Percentiles rank a stretch among this genome's conserved stretches.
These are phyloP conservation scores for Artemisia tridentata DNA, from an alignment of 129 eudicot genomes.

Conservation along the genomic window DNA sequence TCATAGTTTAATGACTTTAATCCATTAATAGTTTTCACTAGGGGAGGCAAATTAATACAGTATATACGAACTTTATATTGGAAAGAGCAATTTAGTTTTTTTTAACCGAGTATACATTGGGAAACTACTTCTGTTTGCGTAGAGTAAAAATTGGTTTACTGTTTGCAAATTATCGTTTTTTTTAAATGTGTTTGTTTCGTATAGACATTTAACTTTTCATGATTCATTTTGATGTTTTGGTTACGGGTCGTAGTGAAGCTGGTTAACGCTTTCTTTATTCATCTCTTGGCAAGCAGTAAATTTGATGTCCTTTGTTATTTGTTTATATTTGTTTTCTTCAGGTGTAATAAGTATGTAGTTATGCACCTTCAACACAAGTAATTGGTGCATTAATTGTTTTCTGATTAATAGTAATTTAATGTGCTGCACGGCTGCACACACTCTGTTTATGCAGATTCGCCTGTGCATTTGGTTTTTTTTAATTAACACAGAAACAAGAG, in stretches of 20 bases:
- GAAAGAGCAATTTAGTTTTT: slow-evolving; percentile 8
- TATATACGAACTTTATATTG: neutral
- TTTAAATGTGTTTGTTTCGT: neutral
- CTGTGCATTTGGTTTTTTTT: neutral
- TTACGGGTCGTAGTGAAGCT: no score
- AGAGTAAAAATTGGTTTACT: slow-evolving; percentile 11
- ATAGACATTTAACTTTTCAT: neutral
- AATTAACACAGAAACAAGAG: neutral
- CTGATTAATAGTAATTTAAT: no score
- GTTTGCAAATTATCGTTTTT: neutral
- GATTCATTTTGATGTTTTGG: no score
- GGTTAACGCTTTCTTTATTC: neutral
- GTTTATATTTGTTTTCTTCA: no score
- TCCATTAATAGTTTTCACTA: neutral
- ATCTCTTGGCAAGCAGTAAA: neutral
- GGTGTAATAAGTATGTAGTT: no score
- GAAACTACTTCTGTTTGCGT: neutral
- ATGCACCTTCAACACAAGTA: no score
- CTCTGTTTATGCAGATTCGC: neutral
- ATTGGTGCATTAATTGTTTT: no score
- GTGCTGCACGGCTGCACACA: neutral
- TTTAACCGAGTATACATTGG: neutral
- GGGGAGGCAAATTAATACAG: slow-evolving; percentile 4
- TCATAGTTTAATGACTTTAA: neutral
- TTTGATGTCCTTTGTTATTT: slow-evolving; percentile 1